Evolutionary conservation across 495 filamentous ascomycete species (phyloP), one percentile per base, ranked within the genome.

Genomic region (Filosporella fistucella): DNA sequence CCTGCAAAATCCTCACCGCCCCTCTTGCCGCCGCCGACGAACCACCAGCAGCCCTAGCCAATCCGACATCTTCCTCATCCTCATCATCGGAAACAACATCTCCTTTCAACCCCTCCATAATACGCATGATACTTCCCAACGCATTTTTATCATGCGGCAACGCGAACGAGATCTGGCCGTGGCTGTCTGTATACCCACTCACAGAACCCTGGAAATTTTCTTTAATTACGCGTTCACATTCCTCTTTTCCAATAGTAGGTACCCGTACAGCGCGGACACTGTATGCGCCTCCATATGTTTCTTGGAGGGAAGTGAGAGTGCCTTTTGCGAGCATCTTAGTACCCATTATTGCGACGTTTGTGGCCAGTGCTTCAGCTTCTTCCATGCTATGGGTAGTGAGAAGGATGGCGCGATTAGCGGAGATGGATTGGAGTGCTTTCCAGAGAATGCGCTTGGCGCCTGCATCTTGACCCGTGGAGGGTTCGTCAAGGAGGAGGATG

Each of bases 381-480:
- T 75, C 73, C 73, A 75, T 75, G 3, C 57, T 63, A 51, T 77
- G 72, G 3, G 73, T 77, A 50, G 68, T 71, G 11, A 71, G 49
- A 1, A 71, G 51, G 9, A 74, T 58, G 5, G 63, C 58, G 9
- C 70, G 57, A 18, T 66, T 64, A 1, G 62, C 30, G 1, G 54
- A 57, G 18, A 72, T 58, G 2, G 62, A 38, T 30, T 48, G 40
- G 13, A 74, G 56, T 0, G 66, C 67, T 33, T 59, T 62, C 71
- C 71, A 74, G 65, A 76, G 69, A 24, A 65, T 61, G 3, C 70
- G 63, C 52, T 74, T 76, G 0, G 70, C 65, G 6, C 63, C 68
- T 10, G 72, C 70, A 48, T 76, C 71, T 66, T 74, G 70, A 18
- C 72, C 71, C 20, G 58, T 65, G n/a, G 56, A 62, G 1, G 69